Evolutionary conservation across 768 basidiomycete genomes (phyloP).

Genomic region (Lentinula aciculospora): DNA sequence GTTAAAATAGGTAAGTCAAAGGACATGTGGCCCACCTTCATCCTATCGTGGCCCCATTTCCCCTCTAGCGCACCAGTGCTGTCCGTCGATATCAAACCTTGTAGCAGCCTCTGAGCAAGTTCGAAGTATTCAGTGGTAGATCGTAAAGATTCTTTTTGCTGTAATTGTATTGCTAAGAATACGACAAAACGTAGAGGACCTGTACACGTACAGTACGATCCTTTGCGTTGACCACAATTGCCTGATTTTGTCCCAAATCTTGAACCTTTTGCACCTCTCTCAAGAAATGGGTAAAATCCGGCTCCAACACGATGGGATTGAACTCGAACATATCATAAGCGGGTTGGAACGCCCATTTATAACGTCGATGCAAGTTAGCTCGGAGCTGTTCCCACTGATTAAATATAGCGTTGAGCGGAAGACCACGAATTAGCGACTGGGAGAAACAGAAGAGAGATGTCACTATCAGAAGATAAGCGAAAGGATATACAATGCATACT

Average conservation of each 20-base stretch:
- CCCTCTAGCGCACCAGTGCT: background rate
- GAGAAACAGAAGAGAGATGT: background rate
- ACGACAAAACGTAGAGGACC: background rate
- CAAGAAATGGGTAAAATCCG: background rate
- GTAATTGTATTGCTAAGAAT: background rate
- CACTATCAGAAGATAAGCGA: background rate
- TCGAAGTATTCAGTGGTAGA: background rate
- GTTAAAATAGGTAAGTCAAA: background rate
- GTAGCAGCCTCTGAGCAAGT: background rate
- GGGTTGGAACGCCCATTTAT: slow-evolving; percentile 4
- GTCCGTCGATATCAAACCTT: background rate
- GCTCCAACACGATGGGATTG: background rate
- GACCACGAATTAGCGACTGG: background rate
- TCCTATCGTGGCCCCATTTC: background rate
- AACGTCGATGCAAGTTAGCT: background rate
- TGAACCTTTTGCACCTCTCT: background rate
- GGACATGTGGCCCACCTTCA: background rate
- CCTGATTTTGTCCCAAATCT: background rate
- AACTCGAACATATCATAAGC: background rate
- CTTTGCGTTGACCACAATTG: background rate
- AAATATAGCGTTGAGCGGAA: background rate
- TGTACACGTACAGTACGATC: background rate
- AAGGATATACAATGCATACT: slow-evolving; percentile 27
- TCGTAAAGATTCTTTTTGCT: background rate
- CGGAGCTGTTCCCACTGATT: slow-evolving; percentile 5